These are phyloP conservation scores for Picea mariana DNA, from an alignment of 83 land plant genomes.

Conservation along the genomic window DNA sequence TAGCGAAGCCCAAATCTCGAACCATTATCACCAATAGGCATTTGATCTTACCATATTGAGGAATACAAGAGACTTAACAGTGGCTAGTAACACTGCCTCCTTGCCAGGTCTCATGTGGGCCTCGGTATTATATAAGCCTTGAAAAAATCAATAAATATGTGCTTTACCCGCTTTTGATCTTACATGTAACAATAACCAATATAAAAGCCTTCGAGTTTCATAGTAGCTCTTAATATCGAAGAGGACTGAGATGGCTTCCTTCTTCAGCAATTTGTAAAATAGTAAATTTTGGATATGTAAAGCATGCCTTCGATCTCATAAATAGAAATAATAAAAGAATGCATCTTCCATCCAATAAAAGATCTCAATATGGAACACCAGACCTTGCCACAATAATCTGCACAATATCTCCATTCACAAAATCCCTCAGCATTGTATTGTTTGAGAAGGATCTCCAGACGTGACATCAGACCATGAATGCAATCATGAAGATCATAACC, in stretches of 20 bases:
- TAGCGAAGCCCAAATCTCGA: neutral
- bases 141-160: conserved; percentile 18
- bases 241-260: conserved; percentile 2
- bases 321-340: conserved; percentile 4
- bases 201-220: conserved; percentile 14
- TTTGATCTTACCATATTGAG: conserved; percentile 39
- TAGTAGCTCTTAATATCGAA: conserved; percentile 12
- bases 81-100: conserved; percentile 28
- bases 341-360: conserved; percentile 7
- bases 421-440: too few relatives aligned
- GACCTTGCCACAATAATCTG: neutral
- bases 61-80: conserved; percentile 26
- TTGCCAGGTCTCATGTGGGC: conserved; percentile 24
- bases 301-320: conserved; percentile 19
- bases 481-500: too few relatives aligned
- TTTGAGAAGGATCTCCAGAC: too few relatives aligned
- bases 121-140: conserved; percentile 2
- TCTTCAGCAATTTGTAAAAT: conserved; percentile 17
- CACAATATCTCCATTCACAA: neutral
- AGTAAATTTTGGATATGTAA: conserved; percentile 2
- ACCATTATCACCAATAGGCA: neutral
- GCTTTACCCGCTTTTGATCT: conserved; percentile 11
- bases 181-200: conserved; percentile 7
- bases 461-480: too few relatives aligned
- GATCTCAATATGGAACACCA: neutral